A percentile compares a stretch with the other conserved stretches of the same genome.
These are phyloP conservation scores for Talaromyces sp. DNA, from an alignment of 2,329 filamentous ascomycete genomes.

Conservation along the genomic window DNA sequence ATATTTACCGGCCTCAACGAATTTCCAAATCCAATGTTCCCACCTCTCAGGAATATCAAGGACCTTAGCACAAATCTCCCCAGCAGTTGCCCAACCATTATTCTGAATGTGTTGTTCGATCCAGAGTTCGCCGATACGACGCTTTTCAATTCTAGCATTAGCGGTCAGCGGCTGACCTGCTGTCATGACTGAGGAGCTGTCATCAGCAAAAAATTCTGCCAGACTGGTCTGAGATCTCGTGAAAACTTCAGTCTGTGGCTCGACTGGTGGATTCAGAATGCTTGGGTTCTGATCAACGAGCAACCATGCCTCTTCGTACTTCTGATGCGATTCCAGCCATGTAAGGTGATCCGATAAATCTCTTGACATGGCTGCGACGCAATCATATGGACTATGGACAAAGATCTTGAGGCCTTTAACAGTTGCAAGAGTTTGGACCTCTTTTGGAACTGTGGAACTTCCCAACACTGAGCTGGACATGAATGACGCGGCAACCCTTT, in stretches of 20 bases:
- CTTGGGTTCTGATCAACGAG: conserved; percentile 86
- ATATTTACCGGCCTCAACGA: conserved; percentile 79
- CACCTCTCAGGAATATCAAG: conserved; percentile 75
- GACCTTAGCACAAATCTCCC: conserved; percentile 76
- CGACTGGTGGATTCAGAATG: conserved; percentile 44
- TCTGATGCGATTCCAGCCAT: conserved; percentile 79
- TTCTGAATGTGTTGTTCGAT: conserved; percentile 76
- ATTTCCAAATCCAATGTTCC: conserved; percentile 95
- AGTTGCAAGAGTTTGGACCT: conserved; percentile 49
- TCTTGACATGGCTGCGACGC: conserved; percentile 83
- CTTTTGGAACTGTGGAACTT: conserved; percentile 34
- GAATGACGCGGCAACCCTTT: conserved; percentile 50
- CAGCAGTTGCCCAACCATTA: conserved; percentile 73
- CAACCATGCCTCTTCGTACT: conserved; percentile 83
- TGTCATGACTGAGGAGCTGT: conserved; percentile 61
- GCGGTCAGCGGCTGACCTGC: conserved; percentile 59
- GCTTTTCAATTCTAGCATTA: conserved; percentile 78
- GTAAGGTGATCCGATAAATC: conserved; percentile 79
- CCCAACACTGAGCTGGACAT: conserved; percentile 52
- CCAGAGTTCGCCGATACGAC: conserved; percentile 89
- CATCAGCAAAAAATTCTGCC: conserved; percentile 71
- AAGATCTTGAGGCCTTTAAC: conserved; percentile 74
- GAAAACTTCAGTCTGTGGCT: conserved; percentile 31
- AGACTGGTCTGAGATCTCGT: conserved; percentile 44
- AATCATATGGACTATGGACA: conserved; percentile 95